A percentile compares a stretch with the other conserved stretches of the same genome.
Evolutionary conservation across 2,329 filamentous ascomycete species (phyloP).

Genomic region (Aspergillus puulaauensis): DNA sequence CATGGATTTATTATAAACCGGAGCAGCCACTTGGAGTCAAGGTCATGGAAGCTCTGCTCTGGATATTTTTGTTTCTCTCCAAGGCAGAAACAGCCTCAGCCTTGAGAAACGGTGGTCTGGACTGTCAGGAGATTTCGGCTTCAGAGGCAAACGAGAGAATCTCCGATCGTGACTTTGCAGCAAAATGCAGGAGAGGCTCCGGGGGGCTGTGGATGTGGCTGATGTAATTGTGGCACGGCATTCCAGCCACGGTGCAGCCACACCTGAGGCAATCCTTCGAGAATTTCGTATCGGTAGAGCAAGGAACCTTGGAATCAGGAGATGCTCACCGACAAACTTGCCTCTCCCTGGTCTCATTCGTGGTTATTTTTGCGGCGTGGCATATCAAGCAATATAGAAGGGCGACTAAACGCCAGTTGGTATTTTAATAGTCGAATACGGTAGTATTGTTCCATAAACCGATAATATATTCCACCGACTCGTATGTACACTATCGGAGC

Average conservation of each 20-base stretch:
- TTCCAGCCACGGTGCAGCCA: slow-evolving; percentile 9
- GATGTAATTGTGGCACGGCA: background rate
- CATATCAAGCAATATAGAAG: too few species aligned
- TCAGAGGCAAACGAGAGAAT: background rate
- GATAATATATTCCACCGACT: too few species aligned
- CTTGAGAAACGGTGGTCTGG: slow-evolving; percentile 2
- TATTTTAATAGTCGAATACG: too few species aligned
- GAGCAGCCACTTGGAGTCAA: slow-evolving; percentile 6
- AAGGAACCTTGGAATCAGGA: background rate
- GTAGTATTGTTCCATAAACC: too few species aligned
- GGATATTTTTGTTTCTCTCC: slow-evolving; percentile 5
- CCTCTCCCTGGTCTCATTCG: too few species aligned
- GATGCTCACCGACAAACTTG: background rate
- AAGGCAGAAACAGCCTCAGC: slow-evolving; percentile 17
- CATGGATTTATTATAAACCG: slow-evolving; percentile 33
- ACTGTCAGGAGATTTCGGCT: background rate
- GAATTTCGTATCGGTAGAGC: background rate
- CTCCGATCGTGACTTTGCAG: too few species aligned
- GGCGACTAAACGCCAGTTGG: too few species aligned
- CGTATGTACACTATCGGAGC: too few species aligned
- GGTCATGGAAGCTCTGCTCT: slow-evolving; percentile 19
- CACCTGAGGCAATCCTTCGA: background rate
- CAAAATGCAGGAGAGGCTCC: too few species aligned
- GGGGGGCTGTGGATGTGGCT: background rate
- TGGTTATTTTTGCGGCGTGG: too few species aligned